Evolutionary conservation across 495 filamentous ascomycete genomes (phyloP).

Genomic region (Baudoinia panamericana): DNA sequence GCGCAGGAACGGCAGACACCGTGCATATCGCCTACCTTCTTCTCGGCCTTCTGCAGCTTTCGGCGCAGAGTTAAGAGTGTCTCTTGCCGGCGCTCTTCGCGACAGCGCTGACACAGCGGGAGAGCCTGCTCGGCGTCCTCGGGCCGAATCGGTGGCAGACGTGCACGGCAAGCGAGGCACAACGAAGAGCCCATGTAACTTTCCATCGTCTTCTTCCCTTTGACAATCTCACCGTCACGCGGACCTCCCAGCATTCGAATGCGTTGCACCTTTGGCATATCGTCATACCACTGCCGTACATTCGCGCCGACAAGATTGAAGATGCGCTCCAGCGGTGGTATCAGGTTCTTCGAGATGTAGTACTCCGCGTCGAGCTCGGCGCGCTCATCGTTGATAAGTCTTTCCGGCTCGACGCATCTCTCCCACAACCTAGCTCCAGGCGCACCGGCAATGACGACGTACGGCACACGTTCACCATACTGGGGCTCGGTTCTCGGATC

Average conservation of each 20-base stretch:
- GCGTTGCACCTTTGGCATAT: constrained; percentile 83
- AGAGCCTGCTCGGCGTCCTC: constrained; percentile 15
- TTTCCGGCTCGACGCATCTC: constrained; percentile 78
- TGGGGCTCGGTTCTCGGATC: constrained; percentile 83
- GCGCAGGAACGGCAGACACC: constrained; percentile 74
- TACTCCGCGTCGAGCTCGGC: constrained; percentile 90
- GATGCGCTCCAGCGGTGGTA: constrained; percentile 88
- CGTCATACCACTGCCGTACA: constrained; percentile 83
- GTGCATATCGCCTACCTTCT: constrained; percentile 50
- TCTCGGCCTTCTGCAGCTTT: constrained; percentile 49
- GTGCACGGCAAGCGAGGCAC: constrained; percentile 64
- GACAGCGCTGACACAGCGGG: constrained; percentile 56
- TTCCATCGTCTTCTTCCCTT: constrained; percentile 55
- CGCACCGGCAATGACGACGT: constrained; percentile 78
- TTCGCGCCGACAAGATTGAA: constrained; percentile 95
- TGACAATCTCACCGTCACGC: constrained; percentile 20
- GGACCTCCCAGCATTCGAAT: constrained; percentile 33
- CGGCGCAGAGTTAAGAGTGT: constrained; percentile 50
- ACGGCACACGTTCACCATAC: constrained; percentile 88
- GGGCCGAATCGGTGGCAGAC: constrained; percentile 30
- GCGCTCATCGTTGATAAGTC: constrained; percentile 59
- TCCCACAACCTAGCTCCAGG: constrained; percentile 79
- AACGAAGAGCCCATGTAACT: constrained; percentile 69
- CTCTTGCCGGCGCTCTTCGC: constrained; percentile 35
- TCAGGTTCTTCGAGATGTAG: constrained; percentile 90